Percentiles rank a stretch among this genome's conserved stretches.
Evolutionary conservation across 805 yeast genomes (phyloP).

Genomic region (Candida saitoana): DNA sequence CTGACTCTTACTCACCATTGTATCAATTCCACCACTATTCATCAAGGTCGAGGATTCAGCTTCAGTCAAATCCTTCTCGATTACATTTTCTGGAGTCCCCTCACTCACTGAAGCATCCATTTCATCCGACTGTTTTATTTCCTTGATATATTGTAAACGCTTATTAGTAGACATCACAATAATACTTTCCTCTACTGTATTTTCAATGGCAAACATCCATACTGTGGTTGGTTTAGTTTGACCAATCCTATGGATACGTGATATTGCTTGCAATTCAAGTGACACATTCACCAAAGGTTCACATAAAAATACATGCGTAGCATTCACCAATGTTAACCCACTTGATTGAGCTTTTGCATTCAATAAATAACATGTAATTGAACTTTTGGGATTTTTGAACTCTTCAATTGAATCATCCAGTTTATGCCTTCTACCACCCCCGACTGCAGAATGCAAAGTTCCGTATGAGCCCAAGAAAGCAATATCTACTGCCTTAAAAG

Average conservation of each 20-base stretch:
- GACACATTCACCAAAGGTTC: constrained; percentile 90
- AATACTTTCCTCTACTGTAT: constrained; percentile 87
- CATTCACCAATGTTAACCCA: constrained; percentile 87
- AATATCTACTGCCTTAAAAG: constrained; percentile 58
- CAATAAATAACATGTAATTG: constrained; percentile 77
- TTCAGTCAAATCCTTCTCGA: constrained; percentile 30
- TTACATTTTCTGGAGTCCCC: constrained; percentile 13
- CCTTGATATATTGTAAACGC: constrained; percentile 42
- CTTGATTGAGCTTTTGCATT: constrained; percentile 87
- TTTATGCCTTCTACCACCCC: constrained; percentile 23
- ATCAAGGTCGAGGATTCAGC: constrained; percentile 54
- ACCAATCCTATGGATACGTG: constrained; percentile 90
- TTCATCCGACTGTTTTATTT: constrained; percentile 8
- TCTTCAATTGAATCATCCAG: constrained; percentile 44
- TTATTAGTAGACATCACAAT: constrained; percentile 62
- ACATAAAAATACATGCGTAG: constrained; percentile 85
- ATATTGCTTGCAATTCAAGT: constrained; percentile 85
- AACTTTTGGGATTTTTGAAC: constrained; percentile 54
- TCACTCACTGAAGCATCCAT: too few relatives aligned
- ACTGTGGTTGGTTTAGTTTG: constrained; percentile 78
- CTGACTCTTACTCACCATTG: constrained; percentile 45
- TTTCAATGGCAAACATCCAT: constrained; percentile 84
- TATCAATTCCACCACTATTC: constrained; percentile 47
- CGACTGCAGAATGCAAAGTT: constrained; percentile 27
- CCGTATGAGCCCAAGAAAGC: constrained; percentile 53